phyloP scores from a whole-genome alignment of 2,329 filamentous ascomycete genomes.

The Paraphoma chrysanthemicola region DNA sequence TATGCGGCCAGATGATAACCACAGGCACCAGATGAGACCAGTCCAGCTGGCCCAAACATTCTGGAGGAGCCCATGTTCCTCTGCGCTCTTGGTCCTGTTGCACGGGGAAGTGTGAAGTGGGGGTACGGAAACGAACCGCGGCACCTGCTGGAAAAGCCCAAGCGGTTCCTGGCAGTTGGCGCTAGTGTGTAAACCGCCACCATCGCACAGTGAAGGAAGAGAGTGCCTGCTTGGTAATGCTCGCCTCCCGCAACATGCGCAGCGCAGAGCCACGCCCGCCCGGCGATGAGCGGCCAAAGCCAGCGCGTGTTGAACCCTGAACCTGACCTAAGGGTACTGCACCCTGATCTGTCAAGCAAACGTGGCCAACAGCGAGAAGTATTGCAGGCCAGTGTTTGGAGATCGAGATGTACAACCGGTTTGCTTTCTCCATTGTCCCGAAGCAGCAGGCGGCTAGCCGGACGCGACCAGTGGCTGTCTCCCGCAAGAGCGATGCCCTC shows the following conservation, averaged over 20 bases:
- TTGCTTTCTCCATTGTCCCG: not conserved
- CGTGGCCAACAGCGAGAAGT: not conserved
- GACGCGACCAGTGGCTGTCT: not conserved
- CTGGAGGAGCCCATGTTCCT: no score
- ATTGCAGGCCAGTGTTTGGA: not conserved
- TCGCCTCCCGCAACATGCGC: not conserved
- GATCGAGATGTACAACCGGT: not conserved
- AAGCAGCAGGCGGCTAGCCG: not conserved
- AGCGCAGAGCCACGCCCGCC: not conserved
- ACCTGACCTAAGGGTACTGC: not conserved
- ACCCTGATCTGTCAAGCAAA: not conserved
- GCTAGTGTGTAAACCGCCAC: not conserved
- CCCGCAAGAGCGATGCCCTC: not conserved
- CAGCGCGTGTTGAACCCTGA: not conserved
- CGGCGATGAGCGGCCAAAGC: not conserved
- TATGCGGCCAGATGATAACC: not conserved
- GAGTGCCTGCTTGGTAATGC: not conserved
- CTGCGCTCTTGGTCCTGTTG: not conserved
- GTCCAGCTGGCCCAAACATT: not conserved
- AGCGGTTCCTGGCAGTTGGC: not conserved
- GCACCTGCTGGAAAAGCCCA: not conserved
- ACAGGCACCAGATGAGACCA: not conserved
- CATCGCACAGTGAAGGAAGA: not conserved
- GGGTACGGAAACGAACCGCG: conserved; percentile 1
- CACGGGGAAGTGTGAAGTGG: not conserved